Conservation (phyloP, 768 basidiomycete genomes). For the Suillus tomentosus region DNA sequence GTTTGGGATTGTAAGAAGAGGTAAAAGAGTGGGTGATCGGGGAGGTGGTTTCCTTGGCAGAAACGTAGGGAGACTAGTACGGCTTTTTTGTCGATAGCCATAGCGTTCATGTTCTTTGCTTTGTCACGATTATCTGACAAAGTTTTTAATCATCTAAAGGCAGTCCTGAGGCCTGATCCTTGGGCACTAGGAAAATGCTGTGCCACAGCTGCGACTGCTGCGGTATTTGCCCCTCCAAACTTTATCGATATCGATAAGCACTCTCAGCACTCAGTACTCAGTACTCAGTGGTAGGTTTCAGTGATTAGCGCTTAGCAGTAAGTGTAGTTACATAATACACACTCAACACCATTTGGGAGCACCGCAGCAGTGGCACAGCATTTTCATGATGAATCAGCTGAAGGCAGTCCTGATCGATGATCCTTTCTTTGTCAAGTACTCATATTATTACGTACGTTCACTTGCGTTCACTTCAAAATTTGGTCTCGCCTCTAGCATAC, state of each 20-base stretch:
- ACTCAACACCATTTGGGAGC: too few species aligned
- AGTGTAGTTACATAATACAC: too few species aligned
- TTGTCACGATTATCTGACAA: background rate
- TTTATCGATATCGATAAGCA: too few species aligned
- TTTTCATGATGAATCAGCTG: background rate
- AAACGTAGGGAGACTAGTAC: background rate
- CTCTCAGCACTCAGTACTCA: too few species aligned
- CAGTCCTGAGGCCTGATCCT: background rate
- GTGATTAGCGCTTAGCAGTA: too few species aligned
- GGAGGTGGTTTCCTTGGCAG: background rate
- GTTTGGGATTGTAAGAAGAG: background rate
- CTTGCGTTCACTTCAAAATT: background rate
- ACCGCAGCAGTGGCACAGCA: too few species aligned
- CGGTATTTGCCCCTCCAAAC: too few species aligned
- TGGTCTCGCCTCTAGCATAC: background rate
- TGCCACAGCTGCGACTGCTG: too few species aligned
- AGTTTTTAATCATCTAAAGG: background rate
- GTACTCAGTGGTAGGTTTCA: too few species aligned
- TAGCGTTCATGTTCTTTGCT: background rate
- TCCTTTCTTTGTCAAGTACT: background rate
- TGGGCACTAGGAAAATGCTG: too few species aligned
- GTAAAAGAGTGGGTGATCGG: background rate
- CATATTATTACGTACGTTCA: background rate
- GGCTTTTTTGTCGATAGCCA: background rate
- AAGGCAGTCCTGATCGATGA: background rate